Base-by-base conservation (phyloP, 1,284 basidiomycete species). In the Tilletia indica region DNA sequence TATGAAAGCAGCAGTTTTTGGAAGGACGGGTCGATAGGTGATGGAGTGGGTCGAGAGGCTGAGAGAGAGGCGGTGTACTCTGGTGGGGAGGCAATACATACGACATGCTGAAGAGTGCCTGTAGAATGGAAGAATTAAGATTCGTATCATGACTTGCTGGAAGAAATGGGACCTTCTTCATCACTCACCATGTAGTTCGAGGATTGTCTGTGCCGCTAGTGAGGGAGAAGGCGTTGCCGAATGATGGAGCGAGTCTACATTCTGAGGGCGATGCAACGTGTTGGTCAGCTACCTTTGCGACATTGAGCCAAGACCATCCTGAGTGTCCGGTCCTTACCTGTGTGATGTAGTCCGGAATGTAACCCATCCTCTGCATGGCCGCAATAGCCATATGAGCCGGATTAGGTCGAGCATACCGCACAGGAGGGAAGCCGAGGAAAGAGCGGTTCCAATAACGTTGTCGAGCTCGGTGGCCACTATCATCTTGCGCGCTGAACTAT, bases 181-280 rank as follows among this genome's bases (percentile, higher is more conserved):
- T 47, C 74, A 70, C 68, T 76, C 76, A 19, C 81, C 83, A 63
- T 85, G 83, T 39, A 85, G 74, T 68, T 85, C 83, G 19, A 83
- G 68, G n/a, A 83, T 84, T 1, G 76, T 73, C 21, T 72, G 68
- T 0, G 76, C 76, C 16, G 79, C 77, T 0, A 78, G 68, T 5
- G 76, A 76, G 3, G 78, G 69, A 5, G 73, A 76, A 0, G 75
- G 76, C 47, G 79, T 76, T 0, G 83, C 82, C 6, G 76, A 73
- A 68, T 83, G 81, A 70, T 84, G 83, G 25, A 85, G 71, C 19
- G 74, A 76, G 71, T 85, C 83, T 45, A 85, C 83, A 68, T 84
- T 85, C 58, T 81, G 74, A 31, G 19, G 25, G 25, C 25, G 25
- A 31, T 31, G 25, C 11, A 54, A 9, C n/a, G 21, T 1, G 25